A percentile compares a stretch with the other conserved stretches of the same genome.
phyloP scores from a whole-genome alignment of 2,329 filamentous ascomycete genomes.

The Colletotrichum sp. region DNA sequence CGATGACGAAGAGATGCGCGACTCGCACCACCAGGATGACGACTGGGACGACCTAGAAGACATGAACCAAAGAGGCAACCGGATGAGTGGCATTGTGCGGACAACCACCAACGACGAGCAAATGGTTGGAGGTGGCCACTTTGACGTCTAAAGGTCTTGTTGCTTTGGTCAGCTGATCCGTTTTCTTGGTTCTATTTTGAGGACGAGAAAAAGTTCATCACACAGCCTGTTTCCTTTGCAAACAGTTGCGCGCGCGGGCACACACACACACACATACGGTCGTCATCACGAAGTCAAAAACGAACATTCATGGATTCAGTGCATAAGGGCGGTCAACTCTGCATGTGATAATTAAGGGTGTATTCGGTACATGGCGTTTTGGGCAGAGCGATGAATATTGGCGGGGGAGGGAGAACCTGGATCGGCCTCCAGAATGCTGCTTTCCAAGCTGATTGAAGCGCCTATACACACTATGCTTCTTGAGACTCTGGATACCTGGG shows the following conservation, averaged over 20 bases:
- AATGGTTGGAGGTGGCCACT: conserved; percentile 67
- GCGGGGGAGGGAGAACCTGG: background rate
- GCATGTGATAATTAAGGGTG: conserved; percentile 21
- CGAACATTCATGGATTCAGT: conserved; percentile 23
- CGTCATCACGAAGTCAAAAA: conserved; percentile 21
- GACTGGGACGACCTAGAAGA: conserved; percentile 66
- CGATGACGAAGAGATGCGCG: conserved; percentile 66
- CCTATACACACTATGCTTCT: background rate
- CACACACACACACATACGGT: background rate
- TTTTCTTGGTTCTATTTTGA: conserved; percentile 1
- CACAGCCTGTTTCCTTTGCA: conserved; percentile 1
- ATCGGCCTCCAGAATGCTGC: conserved; percentile 17
- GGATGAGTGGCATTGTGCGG: conserved; percentile 69
- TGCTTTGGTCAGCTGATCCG: background rate
- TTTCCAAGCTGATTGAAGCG: conserved; percentile 15
- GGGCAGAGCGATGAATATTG: conserved; percentile 19
- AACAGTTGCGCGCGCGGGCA: background rate
- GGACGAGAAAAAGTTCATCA: conserved; percentile 12
- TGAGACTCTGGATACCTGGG: background rate
- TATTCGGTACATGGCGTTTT: conserved; percentile 22
- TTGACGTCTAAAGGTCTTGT: conserved; percentile 59
- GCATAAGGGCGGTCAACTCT: conserved; percentile 23
- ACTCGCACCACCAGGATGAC: conserved; percentile 49
- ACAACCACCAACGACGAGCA: conserved; percentile 64
- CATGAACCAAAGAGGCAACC: conserved; percentile 57